These are phyloP conservation scores for Olyra latifolia DNA, from an alignment of 176 grass and related monocot species.

Conservation along the genomic window DNA sequence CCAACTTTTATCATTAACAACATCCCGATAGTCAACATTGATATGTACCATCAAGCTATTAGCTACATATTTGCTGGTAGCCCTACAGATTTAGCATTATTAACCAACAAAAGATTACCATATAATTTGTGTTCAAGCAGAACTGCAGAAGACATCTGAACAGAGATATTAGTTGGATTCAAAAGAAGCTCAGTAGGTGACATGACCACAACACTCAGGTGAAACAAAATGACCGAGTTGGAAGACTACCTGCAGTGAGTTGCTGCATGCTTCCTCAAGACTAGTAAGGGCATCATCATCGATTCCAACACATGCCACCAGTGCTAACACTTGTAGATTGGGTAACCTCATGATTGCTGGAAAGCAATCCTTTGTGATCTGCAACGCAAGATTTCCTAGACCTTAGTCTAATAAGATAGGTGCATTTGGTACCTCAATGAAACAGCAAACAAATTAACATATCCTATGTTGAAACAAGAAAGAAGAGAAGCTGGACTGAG, in stretches of 20 bases:
- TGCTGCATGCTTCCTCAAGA: constrained; percentile 58
- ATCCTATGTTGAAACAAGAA: constrained; percentile 9
- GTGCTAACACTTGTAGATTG: constrained; percentile 55
- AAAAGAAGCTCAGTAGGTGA: neutral
- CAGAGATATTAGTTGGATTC: neutral
- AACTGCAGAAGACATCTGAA: neutral
- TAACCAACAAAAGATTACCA: neutral
- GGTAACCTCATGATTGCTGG: constrained; percentile 60
- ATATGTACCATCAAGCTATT: neutral
- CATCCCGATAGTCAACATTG: too few species aligned
- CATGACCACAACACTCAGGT: neutral
- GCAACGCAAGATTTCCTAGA: constrained; percentile 16
- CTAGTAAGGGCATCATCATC: constrained; percentile 56
- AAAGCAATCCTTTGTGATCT: constrained; percentile 72
- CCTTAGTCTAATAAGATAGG: constrained; percentile 2
- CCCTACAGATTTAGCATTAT: neutral
- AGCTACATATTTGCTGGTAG: neutral
- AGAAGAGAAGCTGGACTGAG: neutral
- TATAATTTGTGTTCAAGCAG: neutral
- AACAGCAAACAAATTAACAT: constrained; percentile 6
- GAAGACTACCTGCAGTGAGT: constrained; percentile 64
- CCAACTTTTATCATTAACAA: too few species aligned
- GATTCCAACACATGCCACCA: constrained; percentile 63
- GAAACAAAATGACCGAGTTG: neutral
- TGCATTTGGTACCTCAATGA: neutral